A percentile compares a stretch with the other conserved stretches of the same genome.
phyloP scores from a whole-genome alignment of 345 rosid genomes.

The Hibiscus mutabilis region DNA sequence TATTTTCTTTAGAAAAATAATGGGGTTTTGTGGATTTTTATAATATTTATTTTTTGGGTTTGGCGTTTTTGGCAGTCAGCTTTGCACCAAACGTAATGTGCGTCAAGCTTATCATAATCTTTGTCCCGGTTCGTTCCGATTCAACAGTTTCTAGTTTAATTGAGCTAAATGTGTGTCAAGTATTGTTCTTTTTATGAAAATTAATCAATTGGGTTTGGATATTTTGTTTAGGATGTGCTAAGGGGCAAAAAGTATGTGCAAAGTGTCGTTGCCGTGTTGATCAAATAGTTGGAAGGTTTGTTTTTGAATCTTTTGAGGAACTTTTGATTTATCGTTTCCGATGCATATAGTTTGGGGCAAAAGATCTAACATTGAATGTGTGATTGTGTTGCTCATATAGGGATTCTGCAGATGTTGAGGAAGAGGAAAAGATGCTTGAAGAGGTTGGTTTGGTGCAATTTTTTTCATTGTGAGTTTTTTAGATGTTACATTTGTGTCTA shows the following conservation, averaged over 20 bases:
- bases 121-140: constrained; percentile 57
- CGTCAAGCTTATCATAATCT: constrained; percentile 98
- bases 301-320: too few relatives aligned
- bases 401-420: constrained; percentile 67
- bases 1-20: not conserved
- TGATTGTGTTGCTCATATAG: constrained; percentile 24
- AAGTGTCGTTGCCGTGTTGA: constrained; percentile 65
- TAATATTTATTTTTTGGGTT: not conserved
- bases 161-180: not conserved
- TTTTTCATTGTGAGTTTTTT: not conserved
- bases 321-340: not conserved
- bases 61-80: constrained; percentile 31
- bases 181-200: too few relatives aligned
- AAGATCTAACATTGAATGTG: not conserved
- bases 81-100: constrained; percentile 69
- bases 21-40: not conserved
- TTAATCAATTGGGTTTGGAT: not conserved
- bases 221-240: constrained; percentile 69
- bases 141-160: not conserved
- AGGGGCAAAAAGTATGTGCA: constrained; percentile 84
- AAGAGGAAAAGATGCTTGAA: constrained; percentile 77
- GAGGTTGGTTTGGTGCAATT: constrained; percentile 32
- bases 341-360: not conserved
- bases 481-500: not conserved
- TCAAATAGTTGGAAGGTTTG: constrained; percentile 63